Base-by-base conservation (phyloP, 2,329 filamentous ascomycete genomes). In the Fusarium ambrosium region DNA sequence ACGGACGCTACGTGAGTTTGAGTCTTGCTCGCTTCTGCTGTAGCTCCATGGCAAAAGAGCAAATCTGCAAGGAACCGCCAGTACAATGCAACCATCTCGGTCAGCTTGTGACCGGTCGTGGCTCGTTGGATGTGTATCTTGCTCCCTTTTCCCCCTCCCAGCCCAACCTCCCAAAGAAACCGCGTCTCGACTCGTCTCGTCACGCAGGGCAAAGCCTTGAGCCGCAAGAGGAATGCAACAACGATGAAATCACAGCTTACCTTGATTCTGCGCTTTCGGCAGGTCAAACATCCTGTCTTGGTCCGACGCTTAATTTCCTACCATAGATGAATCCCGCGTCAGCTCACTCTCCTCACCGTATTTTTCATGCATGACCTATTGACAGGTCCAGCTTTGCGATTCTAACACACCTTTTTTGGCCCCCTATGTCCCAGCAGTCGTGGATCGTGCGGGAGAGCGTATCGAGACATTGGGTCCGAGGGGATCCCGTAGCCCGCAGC, bases 291-390 rank as follows among this genome's bases (percentile, higher is more conserved):
- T n/a, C 89, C 89, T 2, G 89, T 91, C 81, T 91, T 91, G 56
- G 89, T 91, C 76, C 89, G 87, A 71, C 89, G 87, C 81, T 91
- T 91, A 78, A 91, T 91, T 80, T 91, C 89, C 89, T 91, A 80
- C 29, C 65, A 60, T 60, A 24, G 36, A 24, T 18, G 34, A 18
- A 69, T 36, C 45, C 39, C 51, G 34, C 45, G 66, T 77, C 66
- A 77, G 75, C 62, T 71, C 64, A 64, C 53, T 59, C 37, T 70
- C 29, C 61, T 66, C 55, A 64, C 68, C 55, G 58, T 41, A 63
- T 55, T 53, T 37, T 53, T 24, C 43, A 48, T 29, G 6, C 18
- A 53, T 32, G 48, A 59, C 56, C 27, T 51, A 29, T 24, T 29
- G 22, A 55, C 14, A 62, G 64, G 53, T 59, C 65, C 36, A 60